Conservation (phyloP, 192 early-diverging fungal species). For the Entomortierella lignicola region DNA sequence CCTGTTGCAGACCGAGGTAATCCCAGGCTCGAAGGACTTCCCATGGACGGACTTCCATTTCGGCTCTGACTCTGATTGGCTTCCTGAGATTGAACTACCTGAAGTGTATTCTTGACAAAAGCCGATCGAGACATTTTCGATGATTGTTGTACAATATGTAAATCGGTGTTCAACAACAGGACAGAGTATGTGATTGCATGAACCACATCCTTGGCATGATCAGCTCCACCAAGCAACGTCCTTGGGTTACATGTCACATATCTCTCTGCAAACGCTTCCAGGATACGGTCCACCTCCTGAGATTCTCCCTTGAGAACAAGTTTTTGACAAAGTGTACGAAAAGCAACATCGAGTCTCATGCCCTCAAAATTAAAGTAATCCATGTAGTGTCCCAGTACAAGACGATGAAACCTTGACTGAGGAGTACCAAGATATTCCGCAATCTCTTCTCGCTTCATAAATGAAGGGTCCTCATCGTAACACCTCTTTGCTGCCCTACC, state of each 20-base stretch:
- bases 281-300: constrained; percentile 91
- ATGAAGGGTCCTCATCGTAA: constrained; percentile 57
- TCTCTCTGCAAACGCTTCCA: constrained; percentile 84
- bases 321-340: constrained; percentile 81
- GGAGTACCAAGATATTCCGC: constrained; percentile 64
- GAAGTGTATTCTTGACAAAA: constrained; percentile 80
- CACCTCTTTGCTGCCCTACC: constrained; percentile 26
- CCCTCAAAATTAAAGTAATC: constrained; percentile 79
- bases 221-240: constrained; percentile 55
- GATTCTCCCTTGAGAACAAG: constrained; percentile 91
- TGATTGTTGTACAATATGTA: constrained; percentile 84
- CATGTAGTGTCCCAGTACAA: constrained; percentile 77
- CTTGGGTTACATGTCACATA: constrained; percentile 88
- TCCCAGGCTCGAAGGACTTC: neutral
- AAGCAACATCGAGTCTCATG: constrained; percentile 79
- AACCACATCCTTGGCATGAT: constrained; percentile 75
- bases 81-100: constrained; percentile 35
- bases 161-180: constrained; percentile 92
- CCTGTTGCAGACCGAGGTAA: constrained; percentile 16
- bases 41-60: neutral
- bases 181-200: constrained; percentile 89
- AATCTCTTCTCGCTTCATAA: constrained; percentile 57
- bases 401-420: constrained; percentile 66
- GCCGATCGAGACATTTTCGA: constrained; percentile 80
- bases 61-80: neutral